Evolutionary conservation across 192 early-diverging fungal genomes (phyloP).

Genomic region (Oehlia diaphana): DNA sequence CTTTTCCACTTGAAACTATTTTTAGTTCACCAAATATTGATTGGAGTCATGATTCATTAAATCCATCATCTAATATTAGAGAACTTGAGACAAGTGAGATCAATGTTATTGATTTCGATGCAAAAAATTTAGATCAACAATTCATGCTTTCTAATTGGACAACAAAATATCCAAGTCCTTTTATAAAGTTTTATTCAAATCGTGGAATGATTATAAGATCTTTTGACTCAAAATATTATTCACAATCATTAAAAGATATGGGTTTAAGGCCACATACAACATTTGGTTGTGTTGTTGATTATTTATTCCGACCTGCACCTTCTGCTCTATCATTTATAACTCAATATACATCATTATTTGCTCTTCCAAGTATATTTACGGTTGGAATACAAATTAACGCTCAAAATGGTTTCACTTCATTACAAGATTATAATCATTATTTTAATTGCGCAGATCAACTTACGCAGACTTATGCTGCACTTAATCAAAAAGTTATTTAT

Average conservation of each 20-base stretch:
- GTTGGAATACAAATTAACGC: constrained; percentile 49
- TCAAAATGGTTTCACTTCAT: neutral
- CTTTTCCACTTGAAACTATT: constrained; percentile 39
- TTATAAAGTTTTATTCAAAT: constrained; percentile 41
- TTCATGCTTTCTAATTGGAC: constrained; percentile 26
- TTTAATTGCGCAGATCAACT: constrained; percentile 45
- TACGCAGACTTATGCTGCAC: constrained; percentile 31
- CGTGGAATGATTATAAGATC: constrained; percentile 44
- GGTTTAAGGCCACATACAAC: constrained; percentile 42
- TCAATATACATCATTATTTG: constrained; percentile 37
- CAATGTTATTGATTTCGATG: constrained; percentile 6
- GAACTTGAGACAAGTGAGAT: neutral
- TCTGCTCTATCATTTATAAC: constrained; percentile 37
- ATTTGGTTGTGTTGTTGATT: constrained; percentile 46
- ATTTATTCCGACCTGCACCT: constrained; percentile 42
- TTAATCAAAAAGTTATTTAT: constrained; percentile 39
- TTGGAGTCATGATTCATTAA: constrained; percentile 37
- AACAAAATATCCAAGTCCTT: constrained; percentile 18
- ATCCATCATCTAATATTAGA: neutral
- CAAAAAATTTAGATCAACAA: constrained; percentile 9
- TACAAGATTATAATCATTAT: constrained; percentile 41
- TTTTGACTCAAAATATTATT: constrained; percentile 40
- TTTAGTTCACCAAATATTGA: constrained; percentile 44
- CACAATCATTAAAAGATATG: constrained; percentile 31
- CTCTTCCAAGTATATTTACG: constrained; percentile 39